A percentile compares a stretch with the other conserved stretches of the same genome.
Conservation (phyloP, 2,329 filamentous ascomycete species). For the Diaporthe ampelina region DNA sequence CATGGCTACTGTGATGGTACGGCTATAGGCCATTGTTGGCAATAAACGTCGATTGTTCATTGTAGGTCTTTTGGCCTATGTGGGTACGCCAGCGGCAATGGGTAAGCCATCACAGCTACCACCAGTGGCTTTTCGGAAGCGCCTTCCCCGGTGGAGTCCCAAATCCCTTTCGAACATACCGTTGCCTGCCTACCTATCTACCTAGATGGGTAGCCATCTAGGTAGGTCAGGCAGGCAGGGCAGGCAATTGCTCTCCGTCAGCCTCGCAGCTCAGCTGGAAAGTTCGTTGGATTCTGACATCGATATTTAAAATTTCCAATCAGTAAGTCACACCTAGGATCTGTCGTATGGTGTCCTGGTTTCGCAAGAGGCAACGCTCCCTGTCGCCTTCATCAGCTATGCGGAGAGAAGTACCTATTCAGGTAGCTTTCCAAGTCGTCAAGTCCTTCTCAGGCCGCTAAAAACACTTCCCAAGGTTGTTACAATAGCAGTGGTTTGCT, state of each 20-base stretch:
- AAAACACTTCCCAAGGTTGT: not conserved
- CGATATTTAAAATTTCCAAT: not conserved
- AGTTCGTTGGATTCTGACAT: not conserved
- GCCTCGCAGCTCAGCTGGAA: not conserved
- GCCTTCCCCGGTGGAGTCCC: not conserved
- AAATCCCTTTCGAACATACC: not conserved
- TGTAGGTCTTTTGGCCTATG: too few relatives aligned
- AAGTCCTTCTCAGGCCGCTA: not conserved
- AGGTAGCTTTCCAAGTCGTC: not conserved
- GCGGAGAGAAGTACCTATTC: not conserved
- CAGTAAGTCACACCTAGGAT: too few relatives aligned
- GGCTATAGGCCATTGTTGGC: too few relatives aligned
- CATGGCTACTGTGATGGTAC: too few relatives aligned
- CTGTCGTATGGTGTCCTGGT: not conserved
- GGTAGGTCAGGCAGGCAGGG: too few relatives aligned
- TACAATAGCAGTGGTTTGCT: not conserved
- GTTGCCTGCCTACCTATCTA: too few relatives aligned
- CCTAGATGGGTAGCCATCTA: too few relatives aligned
- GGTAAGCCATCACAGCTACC: too few relatives aligned
- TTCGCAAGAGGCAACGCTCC: not conserved
- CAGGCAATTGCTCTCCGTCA: not conserved
- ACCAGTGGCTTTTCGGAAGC: not conserved
- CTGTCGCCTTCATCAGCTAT: not conserved
- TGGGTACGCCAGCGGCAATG: too few relatives aligned
- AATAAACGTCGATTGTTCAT: too few relatives aligned